A percentile compares a stretch with the other conserved stretches of the same genome.
These are phyloP conservation scores for Phyllosticta citrichinensis DNA, from an alignment of 2,329 filamentous ascomycete genomes.

Conservation along the genomic window DNA sequence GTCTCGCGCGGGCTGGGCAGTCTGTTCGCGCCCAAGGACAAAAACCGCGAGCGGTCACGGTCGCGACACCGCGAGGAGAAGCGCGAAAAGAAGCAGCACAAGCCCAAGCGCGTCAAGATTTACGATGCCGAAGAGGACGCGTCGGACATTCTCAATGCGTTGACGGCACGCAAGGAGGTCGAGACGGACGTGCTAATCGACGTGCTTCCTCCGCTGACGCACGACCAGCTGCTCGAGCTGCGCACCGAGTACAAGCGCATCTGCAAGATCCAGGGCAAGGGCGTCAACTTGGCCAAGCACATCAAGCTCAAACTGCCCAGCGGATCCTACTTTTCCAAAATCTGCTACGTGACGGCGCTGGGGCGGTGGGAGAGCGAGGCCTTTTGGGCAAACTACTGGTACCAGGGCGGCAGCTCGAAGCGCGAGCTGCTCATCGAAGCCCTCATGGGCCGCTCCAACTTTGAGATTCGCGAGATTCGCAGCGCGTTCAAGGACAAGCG, in stretches of 20 bases:
- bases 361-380: slow-evolving; percentile 88
- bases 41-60: slow-evolving; percentile 19
- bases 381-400: slow-evolving; percentile 98
- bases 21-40: slow-evolving; percentile 19
- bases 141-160: slow-evolving; percentile 61
- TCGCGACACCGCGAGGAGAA: slow-evolving; percentile 18
- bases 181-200: slow-evolving; percentile 66
- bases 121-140: slow-evolving; percentile 79
- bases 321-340: slow-evolving; percentile 72
- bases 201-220: slow-evolving; percentile 72
- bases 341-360: slow-evolving; percentile 79
- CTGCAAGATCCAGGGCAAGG: slow-evolving; percentile 71
- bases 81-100: slow-evolving; percentile 31
- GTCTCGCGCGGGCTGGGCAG: slow-evolving; percentile 20
- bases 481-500: slow-evolving; percentile 84
- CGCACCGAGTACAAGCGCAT: slow-evolving; percentile 84
- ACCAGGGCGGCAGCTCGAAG: slow-evolving; percentile 74
- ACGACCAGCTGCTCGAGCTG: slow-evolving; percentile 79
- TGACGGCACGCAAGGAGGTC: slow-evolving; percentile 53
- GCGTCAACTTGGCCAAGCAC: slow-evolving; percentile 78
- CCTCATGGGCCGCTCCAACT: slow-evolving; percentile 80
- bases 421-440: slow-evolving; percentile 87
- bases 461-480: slow-evolving; percentile 82
- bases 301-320: slow-evolving; percentile 62
- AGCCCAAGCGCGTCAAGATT: slow-evolving; percentile 54